Evolutionary conservation across 2,329 filamentous ascomycete species (phyloP), one percentile per base, ranked within the genome.

Genomic region (Calonectria pseudoturangicola): DNA sequence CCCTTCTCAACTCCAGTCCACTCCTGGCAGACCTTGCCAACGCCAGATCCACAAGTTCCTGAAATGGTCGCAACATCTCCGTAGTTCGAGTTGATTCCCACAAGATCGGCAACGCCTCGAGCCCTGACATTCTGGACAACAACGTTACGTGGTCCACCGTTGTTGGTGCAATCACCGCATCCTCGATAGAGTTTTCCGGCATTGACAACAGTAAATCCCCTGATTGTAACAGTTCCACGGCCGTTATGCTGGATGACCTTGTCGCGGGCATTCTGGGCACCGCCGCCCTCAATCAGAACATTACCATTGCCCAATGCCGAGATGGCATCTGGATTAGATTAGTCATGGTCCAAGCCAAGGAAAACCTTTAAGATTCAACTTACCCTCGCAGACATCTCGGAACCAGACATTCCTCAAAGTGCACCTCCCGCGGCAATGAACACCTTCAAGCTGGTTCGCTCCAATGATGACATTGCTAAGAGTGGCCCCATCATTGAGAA

Each of bases 361-460:
- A 36, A 36, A 36, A 36, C 3, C 8, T 6, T 12, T 3, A 36
- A 50, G 50, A 47, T 25, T 25, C n/a, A n/a, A 41, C 66, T 64
- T 54, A 64, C 66, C 66, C 25, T 85, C 84, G 74, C 83, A 85
- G 51, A 85, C 82, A 54, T 84, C 80, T 18, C 80, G 76, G 79
- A 82, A 84, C 83, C 83, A 84, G 63, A 85, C 83, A 74, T 82
- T 82, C 62, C 78, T 79, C 9, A 82, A 74, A 13, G 80, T 82
- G 79, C 72, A 56, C 75, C 79, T 56, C 81, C 78, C 76, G 3
- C 73, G 63, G 68, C 79, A 81, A 73, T 80, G 77, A 30, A 81
- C 75, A 51, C 80, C 80, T 71, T 81, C 77, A 15, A 58, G 66
- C 41, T 77, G 74, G 51, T 76, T 70, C 12, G 43, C 54, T 6